Base-by-base conservation (phyloP, 2,329 filamentous ascomycete species). In the Xylariomycetidae sp. region DNA sequence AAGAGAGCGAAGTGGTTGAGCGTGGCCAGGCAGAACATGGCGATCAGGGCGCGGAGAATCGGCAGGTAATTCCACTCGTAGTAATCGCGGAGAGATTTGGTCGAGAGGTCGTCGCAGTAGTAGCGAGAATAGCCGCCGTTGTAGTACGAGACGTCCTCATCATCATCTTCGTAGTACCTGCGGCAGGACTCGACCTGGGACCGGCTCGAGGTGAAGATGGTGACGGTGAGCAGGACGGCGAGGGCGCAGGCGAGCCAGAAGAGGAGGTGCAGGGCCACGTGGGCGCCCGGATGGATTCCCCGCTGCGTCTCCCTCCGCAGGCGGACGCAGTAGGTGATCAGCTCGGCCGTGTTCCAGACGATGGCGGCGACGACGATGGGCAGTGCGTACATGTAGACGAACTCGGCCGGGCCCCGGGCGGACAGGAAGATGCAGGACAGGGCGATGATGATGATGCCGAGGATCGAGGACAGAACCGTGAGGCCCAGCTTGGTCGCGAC, bases 1-100 rank as follows among this genome's bases (percentile, higher is more conserved):
- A 88, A 90, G 5, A 92, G 97, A 27, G 77, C 72, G 45, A 96
- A 77, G 51, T 96, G 92, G 20, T 89, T 72, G 36, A 96, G 67
- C 48, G 88, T 75, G 1, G 88, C 85, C 25, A 83, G 64, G 16
- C 78, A 83, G 20, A 87, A 77, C 51, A 97, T 84, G 4, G 82
- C 76, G 46, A 95, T 70, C 17, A 96, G 19, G 17, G 47, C 46
- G 20, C 41, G 47, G 49, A 27, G 79, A 80, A 38, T 33, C 1
- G 50, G 46, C 13, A 53, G 14, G 34, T 54, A 42, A 23, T 28
- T 31, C 10, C 16, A 25, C 14, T 37, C 25, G 14, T 33, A 40
- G 28, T 45, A 38, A 18, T 27, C 12, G 3, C 16, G 12, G n/a
- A n/a, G n/a, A n/a, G n/a, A n/a, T n/a, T n/a, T n/a, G n/a, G 34